These are phyloP conservation scores for Candida pseudoglaebosa DNA, from an alignment of 805 yeast species.

Conservation along the genomic window DNA sequence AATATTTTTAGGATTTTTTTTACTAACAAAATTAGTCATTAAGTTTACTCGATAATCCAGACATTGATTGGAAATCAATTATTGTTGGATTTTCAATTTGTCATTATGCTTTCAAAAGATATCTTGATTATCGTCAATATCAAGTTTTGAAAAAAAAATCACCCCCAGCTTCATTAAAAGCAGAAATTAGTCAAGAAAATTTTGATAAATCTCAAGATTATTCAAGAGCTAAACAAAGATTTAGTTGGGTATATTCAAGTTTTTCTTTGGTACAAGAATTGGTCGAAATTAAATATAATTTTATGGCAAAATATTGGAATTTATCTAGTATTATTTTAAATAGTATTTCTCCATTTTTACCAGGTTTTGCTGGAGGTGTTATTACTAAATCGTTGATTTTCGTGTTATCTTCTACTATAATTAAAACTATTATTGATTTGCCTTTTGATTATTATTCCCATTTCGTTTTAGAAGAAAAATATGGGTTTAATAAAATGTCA, in stretches of 20 bases:
- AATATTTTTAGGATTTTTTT: neutral
- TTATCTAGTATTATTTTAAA: conserved; percentile 61
- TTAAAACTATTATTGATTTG: conserved; percentile 51
- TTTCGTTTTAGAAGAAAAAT: conserved; percentile 88
- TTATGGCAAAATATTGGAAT: conserved; percentile 39
- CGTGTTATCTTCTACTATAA: conserved; percentile 50
- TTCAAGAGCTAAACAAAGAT: conserved; percentile 71
- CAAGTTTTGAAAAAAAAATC: conserved; percentile 49
- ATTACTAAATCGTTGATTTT: conserved; percentile 67
- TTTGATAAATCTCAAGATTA: conserved; percentile 75
- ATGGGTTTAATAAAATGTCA: conserved; percentile 90
- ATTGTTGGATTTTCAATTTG: conserved; percentile 72
- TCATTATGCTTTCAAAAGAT: conserved; percentile 71
- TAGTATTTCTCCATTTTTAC: conserved; percentile 39
- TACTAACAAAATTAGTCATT: conserved; percentile 33
- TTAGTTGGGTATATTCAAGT: conserved; percentile 54
- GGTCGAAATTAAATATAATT: conserved; percentile 53
- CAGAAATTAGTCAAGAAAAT: conserved; percentile 67
- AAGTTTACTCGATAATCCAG: conserved; percentile 57
- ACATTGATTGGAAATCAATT: conserved; percentile 75
- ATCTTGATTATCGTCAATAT: conserved; percentile 75
- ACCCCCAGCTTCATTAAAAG: conserved; percentile 67
- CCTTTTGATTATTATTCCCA: conserved; percentile 75
- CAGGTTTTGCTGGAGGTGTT: conserved; percentile 46
- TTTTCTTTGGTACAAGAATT: conserved; percentile 54